Conservation (phyloP, 2,329 filamentous ascomycete species). For the Nothopassalora personata region DNA sequence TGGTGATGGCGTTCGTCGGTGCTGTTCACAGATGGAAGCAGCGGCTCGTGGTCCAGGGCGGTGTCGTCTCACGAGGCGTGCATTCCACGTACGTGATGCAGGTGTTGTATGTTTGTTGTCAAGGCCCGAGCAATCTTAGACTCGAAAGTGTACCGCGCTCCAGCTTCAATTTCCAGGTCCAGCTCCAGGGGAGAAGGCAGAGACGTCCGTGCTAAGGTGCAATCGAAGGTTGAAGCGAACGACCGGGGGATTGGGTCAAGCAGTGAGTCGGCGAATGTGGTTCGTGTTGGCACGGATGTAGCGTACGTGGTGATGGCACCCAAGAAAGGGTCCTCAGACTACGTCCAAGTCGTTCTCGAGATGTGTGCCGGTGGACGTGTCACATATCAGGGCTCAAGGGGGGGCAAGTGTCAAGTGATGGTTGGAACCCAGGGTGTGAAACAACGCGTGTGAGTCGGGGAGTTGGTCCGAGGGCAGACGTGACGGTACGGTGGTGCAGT, state of each 20-base stretch:
- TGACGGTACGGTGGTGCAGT: no score
- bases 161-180: background rate
- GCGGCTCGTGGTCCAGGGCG: background rate
- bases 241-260: background rate
- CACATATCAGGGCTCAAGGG: background rate
- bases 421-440: background rate
- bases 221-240: background rate
- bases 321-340: background rate
- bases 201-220: background rate
- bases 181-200: background rate
- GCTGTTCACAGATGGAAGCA: background rate
- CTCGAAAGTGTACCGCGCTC: background rate
- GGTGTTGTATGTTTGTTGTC: background rate
- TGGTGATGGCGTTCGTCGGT: constrained; percentile 2
- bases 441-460: background rate
- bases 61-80: background rate
- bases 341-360: background rate
- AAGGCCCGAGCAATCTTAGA: background rate
- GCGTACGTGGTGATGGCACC: background rate
- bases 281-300: background rate
- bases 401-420: background rate
- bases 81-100: constrained; percentile 3
- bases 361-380: background rate
- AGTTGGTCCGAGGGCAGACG: background rate
- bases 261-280: background rate